Base-by-base conservation (phyloP, 2,329 filamentous ascomycete species). In the Plectosphaerella cucumerina region DNA sequence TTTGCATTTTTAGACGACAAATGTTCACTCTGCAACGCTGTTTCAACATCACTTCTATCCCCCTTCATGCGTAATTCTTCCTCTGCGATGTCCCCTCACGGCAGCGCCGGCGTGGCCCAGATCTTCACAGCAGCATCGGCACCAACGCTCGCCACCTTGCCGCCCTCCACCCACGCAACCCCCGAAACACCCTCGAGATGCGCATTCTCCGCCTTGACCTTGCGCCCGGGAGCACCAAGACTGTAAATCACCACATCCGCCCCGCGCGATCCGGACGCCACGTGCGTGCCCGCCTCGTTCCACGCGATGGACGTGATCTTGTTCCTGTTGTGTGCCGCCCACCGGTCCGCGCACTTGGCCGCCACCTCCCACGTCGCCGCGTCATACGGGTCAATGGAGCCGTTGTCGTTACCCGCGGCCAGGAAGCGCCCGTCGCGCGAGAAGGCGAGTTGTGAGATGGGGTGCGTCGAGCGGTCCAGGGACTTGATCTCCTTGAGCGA, bases 181-280 rank as follows among this genome's bases (percentile, higher is more conserved):
- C 89, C 93, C 59, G 87, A 90, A 17, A 97, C 91, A 10, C 94
- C 94, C 64, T 97, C 94, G 72, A 97, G 97, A 73, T 99, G 94
- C 47, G 93, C 91, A 64, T 96, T 96, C 20, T 84, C 72, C 14
- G 85, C 86, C 74, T 94, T 93, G 59, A 95, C 81, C 59, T 93
- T 81, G 69, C 89, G 89, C 3, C 90, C 91, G 1, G 93, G 93
- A 65, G 90, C 89, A 37, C 74, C 77, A 50, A 97, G 70, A 66
- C 90, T 96, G 90, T 94, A 99, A 26, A 96, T 85, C 65, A 90
- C 92, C 18, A 99, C 81, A 62, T 96, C 91, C 0, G 93, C 97
- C 66, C 99, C 94, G 47, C 99, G 73, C 44, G 84, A 87, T 12
- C 92, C 93, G 65, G 89, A 96, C 18, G 84, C 90, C 3, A 92